phyloP scores from a whole-genome alignment of 2,329 filamentous ascomycete genomes.

The Dactylellina cionopaga region DNA sequence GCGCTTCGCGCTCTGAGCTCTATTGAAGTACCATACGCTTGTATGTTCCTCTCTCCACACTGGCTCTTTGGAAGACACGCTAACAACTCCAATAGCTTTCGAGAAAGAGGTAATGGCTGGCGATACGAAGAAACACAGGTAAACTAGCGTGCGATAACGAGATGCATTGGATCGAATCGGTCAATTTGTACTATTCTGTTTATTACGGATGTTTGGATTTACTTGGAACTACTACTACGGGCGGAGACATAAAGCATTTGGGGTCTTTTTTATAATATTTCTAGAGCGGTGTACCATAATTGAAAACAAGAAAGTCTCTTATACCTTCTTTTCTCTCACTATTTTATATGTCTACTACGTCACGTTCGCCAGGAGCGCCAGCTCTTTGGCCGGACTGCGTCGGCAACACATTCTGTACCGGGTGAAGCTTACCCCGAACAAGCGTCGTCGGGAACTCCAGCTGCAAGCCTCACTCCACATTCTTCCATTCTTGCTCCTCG shows the following conservation, averaged over 20 bases:
- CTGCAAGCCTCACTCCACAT: not conserved
- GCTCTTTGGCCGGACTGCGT: not conserved
- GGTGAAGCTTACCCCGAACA: conserved; percentile 11
- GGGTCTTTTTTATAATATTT: too few species aligned
- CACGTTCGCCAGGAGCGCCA: too few species aligned
- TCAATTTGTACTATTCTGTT: conserved; percentile 17
- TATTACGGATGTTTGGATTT: conserved; percentile 25
- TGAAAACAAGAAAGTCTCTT: not conserved
- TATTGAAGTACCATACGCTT: conserved; percentile 46
- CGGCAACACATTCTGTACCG: conserved; percentile 15
- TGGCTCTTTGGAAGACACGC: not conserved
- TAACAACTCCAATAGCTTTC: conserved; percentile 56
- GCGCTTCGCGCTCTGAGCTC: conserved; percentile 30
- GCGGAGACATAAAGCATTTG: conserved; percentile 37
- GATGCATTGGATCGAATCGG: too few species aligned
- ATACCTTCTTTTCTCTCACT: too few species aligned
- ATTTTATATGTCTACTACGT: too few species aligned
- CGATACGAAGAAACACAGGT: conserved; percentile 42
- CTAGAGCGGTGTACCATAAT: too few species aligned
- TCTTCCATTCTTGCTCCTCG: too few species aligned
- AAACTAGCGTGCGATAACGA: not conserved
- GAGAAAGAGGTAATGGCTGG: conserved; percentile 67
- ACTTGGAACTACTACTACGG: too few species aligned
- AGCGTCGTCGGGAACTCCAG: conserved; percentile 4
- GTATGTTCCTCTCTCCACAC: conserved; percentile 3